These are phyloP conservation scores for Boletellus deceptivus DNA, from an alignment of 1,284 basidiomycete species.

Conservation along the genomic window DNA sequence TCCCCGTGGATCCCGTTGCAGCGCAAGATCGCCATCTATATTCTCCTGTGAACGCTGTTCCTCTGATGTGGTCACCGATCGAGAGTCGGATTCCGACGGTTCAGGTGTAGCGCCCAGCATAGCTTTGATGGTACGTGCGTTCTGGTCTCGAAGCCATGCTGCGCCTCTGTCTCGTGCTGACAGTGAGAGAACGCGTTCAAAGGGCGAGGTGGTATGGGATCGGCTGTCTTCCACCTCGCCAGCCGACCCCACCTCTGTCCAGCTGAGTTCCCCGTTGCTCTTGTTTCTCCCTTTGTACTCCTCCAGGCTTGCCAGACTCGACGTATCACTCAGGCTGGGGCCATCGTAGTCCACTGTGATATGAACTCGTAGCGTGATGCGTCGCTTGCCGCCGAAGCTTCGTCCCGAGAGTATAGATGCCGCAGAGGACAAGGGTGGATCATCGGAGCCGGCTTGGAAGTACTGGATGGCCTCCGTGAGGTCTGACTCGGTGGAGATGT, in stretches of 20 bases:
- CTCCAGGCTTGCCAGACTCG: constrained; percentile 72
- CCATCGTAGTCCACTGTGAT: constrained; percentile 87
- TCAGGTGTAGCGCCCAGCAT: constrained; percentile 60
- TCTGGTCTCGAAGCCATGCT: constrained; percentile 83
- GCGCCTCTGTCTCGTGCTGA: constrained; percentile 63
- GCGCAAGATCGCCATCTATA: constrained; percentile 57
- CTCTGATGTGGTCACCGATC: constrained; percentile 41
- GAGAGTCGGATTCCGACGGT: constrained; percentile 55
- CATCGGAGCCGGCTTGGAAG: constrained; percentile 71
- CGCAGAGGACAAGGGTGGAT: constrained; percentile 64
- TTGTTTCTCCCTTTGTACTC: constrained; percentile 63
- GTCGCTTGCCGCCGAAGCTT: constrained; percentile 64
- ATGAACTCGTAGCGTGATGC: constrained; percentile 73
- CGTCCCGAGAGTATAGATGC: constrained; percentile 72
- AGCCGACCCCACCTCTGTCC: constrained; percentile 43
- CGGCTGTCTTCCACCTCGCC: constrained; percentile 61
- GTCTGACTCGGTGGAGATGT: constrained; percentile 69
- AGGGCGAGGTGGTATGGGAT: constrained; percentile 33
- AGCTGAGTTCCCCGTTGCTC: constrained; percentile 57
- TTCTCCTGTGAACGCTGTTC: constrained; percentile 35
- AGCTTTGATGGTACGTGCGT: constrained; percentile 55
- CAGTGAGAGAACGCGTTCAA: constrained; percentile 43
- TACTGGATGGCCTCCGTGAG: constrained; percentile 84
- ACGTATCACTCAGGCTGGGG: constrained; percentile 85
- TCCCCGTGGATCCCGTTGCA: constrained; percentile 64